These are phyloP conservation scores for Komagataella mondaviorum DNA, from an alignment of 805 yeast genomes.

Conservation along the genomic window DNA sequence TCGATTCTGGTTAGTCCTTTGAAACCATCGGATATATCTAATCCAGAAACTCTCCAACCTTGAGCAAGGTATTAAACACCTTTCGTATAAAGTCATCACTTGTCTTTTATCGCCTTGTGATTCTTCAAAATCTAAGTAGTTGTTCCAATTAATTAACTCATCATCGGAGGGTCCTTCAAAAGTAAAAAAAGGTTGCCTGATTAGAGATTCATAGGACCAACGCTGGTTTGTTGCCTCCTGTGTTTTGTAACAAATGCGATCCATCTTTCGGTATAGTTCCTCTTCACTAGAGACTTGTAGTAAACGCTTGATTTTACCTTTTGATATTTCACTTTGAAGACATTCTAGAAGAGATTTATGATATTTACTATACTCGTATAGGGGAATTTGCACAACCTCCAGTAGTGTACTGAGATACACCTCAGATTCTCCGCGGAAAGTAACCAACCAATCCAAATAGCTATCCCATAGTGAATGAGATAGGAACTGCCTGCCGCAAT, in stretches of 20 bases:
- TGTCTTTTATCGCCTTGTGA: constrained; percentile 13
- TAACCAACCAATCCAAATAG: constrained; percentile 48
- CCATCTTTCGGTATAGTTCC: constrained; percentile 7
- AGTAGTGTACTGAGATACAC: constrained; percentile 27
- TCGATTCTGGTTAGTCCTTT: constrained; percentile 16
- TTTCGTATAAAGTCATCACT: constrained; percentile 44
- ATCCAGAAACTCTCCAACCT: constrained; percentile 52
- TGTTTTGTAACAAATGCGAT: constrained; percentile 25
- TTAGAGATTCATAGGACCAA: constrained; percentile 62
- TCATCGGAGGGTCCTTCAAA: constrained; percentile 28
- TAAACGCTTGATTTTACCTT: constrained; percentile 14
- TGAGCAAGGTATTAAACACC: constrained; percentile 63
- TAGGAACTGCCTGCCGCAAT: constrained; percentile 59
- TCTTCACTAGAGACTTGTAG: constrained; percentile 12
- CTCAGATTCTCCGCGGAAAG: constrained; percentile 17
- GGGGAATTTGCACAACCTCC: constrained; percentile 42
- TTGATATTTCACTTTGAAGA: neutral
- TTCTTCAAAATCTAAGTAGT: constrained; percentile 42
- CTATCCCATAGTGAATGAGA: constrained; percentile 79
- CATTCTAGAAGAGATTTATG: constrained; percentile 33
- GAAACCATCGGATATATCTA: constrained; percentile 43
- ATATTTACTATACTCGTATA: constrained; percentile 79
- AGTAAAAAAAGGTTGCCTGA: constrained; percentile 46
- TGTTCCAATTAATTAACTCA: constrained; percentile 41
- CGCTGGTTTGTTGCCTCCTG: constrained; percentile 40